Conservation (phyloP, 208 protist genomes). For the Leishmania arabica region DNA sequence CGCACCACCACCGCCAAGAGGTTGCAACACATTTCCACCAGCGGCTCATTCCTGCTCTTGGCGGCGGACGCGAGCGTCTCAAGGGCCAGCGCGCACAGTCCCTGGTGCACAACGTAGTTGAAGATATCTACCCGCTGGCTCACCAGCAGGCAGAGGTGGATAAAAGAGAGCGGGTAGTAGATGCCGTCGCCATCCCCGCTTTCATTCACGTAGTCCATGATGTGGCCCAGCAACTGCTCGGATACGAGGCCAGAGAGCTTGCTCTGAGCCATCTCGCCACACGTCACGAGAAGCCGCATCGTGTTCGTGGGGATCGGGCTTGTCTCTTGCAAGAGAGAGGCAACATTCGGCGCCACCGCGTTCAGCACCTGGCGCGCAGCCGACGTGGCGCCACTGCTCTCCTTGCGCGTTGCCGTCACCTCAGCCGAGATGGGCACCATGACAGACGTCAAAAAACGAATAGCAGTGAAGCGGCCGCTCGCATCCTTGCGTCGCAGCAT, state of each 20-base stretch:
- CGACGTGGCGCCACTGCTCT: conserved; percentile 22
- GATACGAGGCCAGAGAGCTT: conserved; percentile 41
- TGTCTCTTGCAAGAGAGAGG: conserved; percentile 64
- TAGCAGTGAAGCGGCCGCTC: conserved; percentile 62
- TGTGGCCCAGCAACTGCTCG: conserved; percentile 27
- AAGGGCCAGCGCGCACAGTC: conserved; percentile 48
- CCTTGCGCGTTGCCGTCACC: conserved; percentile 25
- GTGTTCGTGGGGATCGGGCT: conserved; percentile 86
- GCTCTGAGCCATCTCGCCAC: conserved; percentile 54
- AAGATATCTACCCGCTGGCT: conserved; percentile 32
- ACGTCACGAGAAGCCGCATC: conserved; percentile 78
- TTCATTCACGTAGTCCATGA: conserved; percentile 42
- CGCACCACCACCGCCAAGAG: conserved; percentile 49
- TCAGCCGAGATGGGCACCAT: conserved; percentile 52
- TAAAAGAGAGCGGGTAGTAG: conserved; percentile 45
- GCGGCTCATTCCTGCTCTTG: conserved; percentile 37
- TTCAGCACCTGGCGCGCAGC: conserved; percentile 36
- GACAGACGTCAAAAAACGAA: conserved; percentile 76
- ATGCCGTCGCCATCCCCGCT: conserved; percentile 44
- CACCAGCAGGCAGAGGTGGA: conserved; percentile 37
- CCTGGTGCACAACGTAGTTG: conserved; percentile 40
- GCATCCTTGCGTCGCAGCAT: conserved; percentile 58
- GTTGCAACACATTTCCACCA: conserved; percentile 41
- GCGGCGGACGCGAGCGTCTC: conserved; percentile 43
- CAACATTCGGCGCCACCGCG: conserved; percentile 42